These are phyloP conservation scores for Penicillium sumatraense DNA, from an alignment of 2,329 filamentous ascomycete species.

Conservation along the genomic window DNA sequence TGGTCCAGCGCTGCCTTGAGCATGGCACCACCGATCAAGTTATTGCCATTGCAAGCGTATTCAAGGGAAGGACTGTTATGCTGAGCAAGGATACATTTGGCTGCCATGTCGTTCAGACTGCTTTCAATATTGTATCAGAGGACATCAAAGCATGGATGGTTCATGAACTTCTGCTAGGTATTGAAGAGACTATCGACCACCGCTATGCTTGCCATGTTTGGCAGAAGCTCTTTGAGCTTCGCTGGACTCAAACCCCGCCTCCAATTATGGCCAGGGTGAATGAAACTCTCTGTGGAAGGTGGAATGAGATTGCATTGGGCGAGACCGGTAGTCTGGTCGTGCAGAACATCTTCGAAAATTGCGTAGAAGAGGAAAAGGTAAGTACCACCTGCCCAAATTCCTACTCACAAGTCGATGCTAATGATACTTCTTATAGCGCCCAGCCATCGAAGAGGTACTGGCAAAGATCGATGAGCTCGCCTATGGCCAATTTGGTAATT, in stretches of 20 bases:
- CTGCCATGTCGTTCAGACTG: constrained; percentile 97
- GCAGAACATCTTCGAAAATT: constrained; percentile 99
- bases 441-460: constrained; percentile 95
- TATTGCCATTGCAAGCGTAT: constrained; percentile 89
- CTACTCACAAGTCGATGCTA: too few species aligned
- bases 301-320: constrained; percentile 96
- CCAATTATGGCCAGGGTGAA: constrained; percentile 99
- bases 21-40: constrained; percentile 95
- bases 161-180: constrained; percentile 91
- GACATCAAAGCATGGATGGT: constrained; percentile 99
- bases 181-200: constrained; percentile 97
- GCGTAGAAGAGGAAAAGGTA: constrained; percentile 97
- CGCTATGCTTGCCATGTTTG: constrained; percentile 98
- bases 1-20: constrained; percentile 98
- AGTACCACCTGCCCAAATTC: neutral
- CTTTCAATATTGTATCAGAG: constrained; percentile 95
- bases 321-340: constrained; percentile 98
- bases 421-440: constrained; percentile 66
- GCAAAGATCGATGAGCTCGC: constrained; percentile 94
- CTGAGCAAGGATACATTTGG: constrained; percentile 99
- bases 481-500: constrained; percentile 97
- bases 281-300: constrained; percentile 92
- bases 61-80: constrained; percentile 89
- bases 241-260: constrained; percentile 91
- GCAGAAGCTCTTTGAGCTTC: constrained; percentile 98